Evolutionary conservation across 495 filamentous ascomycete species (phyloP).

Genomic region (Penicillium pulvis): DNA sequence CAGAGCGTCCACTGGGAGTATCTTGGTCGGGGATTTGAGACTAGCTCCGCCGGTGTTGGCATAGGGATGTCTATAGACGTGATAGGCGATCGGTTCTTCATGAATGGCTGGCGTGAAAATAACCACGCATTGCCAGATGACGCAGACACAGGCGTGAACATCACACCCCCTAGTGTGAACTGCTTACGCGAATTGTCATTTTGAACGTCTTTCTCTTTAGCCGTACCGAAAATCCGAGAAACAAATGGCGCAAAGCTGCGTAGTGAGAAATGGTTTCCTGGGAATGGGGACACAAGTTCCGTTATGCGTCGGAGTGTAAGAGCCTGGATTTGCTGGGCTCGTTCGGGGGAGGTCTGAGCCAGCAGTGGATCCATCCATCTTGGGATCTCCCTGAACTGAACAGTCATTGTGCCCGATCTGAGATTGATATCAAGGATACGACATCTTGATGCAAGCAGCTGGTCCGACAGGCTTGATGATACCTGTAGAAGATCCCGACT

Average conservation of each 20-base stretch:
- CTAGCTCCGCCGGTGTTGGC: background rate
- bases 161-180: constrained; percentile 57
- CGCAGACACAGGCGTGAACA: constrained; percentile 50
- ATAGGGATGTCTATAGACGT: constrained; percentile 15
- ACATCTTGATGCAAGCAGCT: constrained; percentile 34
- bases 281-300: constrained; percentile 45
- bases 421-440: constrained; percentile 42
- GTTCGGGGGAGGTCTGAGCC: constrained; percentile 12
- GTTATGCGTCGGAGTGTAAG: constrained; percentile 46
- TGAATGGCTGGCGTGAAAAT: constrained; percentile 54
- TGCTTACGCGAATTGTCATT: constrained; percentile 21
- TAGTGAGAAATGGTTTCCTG: constrained; percentile 37
- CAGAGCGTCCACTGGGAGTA: constrained; percentile 53
- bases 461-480: constrained; percentile 37
- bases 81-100: constrained; percentile 27
- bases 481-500: constrained; percentile 31
- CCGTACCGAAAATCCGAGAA: constrained; percentile 25
- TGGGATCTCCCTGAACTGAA: constrained; percentile 36
- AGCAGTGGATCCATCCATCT: constrained; percentile 12
- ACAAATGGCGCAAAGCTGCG: constrained; percentile 37
- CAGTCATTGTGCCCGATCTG: constrained; percentile 37
- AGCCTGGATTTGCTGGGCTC: constrained; percentile 28
- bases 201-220: constrained; percentile 31
- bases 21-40: background rate
- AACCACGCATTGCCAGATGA: constrained; percentile 38